A percentile compares a stretch with the other conserved stretches of the same genome.
phyloP scores from a whole-genome alignment of 2,329 filamentous ascomycete genomes.

The Aspergillus eucalypticola region DNA sequence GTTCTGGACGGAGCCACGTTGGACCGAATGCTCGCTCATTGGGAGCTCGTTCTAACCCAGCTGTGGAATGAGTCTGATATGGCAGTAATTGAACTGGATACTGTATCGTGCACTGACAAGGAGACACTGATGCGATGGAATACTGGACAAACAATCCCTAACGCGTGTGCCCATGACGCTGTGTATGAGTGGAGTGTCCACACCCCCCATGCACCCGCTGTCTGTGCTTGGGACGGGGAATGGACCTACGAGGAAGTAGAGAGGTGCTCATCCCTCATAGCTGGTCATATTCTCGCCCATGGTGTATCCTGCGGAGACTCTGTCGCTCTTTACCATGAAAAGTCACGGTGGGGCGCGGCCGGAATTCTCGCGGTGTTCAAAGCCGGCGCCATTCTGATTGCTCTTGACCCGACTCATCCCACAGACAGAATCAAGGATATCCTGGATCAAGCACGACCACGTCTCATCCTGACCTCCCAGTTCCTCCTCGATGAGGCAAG shows the following conservation, averaged over 20 bases:
- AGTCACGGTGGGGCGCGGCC: background rate
- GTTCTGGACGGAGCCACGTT: background rate
- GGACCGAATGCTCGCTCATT: background rate
- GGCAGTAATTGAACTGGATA: background rate
- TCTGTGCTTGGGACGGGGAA: background rate
- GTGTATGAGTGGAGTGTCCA: background rate
- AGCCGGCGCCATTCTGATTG: background rate
- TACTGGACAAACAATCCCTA: background rate
- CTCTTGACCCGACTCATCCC: background rate
- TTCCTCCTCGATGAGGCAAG: background rate
- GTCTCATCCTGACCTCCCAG: background rate
- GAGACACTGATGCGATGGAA: background rate
- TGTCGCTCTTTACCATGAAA: background rate
- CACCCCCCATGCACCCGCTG: background rate
- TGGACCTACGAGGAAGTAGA: background rate
- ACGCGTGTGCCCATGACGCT: background rate
- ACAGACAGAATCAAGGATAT: background rate
- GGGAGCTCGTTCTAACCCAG: background rate
- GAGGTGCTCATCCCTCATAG: background rate
- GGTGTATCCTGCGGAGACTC: background rate
- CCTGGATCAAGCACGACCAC: background rate
- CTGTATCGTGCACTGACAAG: background rate
- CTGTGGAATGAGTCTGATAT: background rate
- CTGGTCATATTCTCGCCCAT: background rate
- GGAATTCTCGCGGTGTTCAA: background rate